These are phyloP conservation scores for Eimeria maxima DNA, from an alignment of 169 alveolate genomes.

Conservation along the genomic window DNA sequence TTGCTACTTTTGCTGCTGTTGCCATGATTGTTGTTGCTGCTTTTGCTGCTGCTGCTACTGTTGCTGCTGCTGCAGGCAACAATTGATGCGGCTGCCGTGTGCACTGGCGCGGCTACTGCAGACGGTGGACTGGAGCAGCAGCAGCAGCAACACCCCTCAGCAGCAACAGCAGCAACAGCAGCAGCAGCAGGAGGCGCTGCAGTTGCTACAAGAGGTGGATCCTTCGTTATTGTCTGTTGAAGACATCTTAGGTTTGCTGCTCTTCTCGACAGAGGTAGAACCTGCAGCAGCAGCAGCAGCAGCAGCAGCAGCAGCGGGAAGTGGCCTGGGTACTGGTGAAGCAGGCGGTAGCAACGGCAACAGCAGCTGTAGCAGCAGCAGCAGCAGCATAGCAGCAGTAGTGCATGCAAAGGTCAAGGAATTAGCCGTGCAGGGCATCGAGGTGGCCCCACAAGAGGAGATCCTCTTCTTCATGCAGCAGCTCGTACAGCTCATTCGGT, in stretches of 20 bases:
- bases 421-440: constrained; percentile 30
- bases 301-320: constrained; percentile 40
- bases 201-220: constrained; percentile 6
- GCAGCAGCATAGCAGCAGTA: constrained; percentile 34
- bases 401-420: background rate
- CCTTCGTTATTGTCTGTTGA: background rate
- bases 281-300: constrained; percentile 9
- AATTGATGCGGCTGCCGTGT: constrained; percentile 22
- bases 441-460: background rate
- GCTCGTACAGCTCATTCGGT: constrained; percentile 54
- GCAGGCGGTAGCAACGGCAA: background rate
- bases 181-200: constrained; percentile 63
- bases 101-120: constrained; percentile 48
- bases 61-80: constrained; percentile 21
- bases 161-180: constrained; percentile 55
- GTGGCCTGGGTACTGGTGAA: too few species aligned
- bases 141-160: constrained; percentile 51
- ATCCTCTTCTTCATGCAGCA: constrained; percentile 39
- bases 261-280: background rate
- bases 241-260: constrained; percentile 18
- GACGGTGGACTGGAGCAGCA: constrained; percentile 39
- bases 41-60: background rate
- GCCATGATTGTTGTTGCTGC: too few species aligned
- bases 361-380: constrained; percentile 24
- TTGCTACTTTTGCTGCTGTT: background rate